These are phyloP conservation scores for Aspergillus taichungensis DNA, from an alignment of 495 filamentous ascomycete genomes.

Conservation along the genomic window DNA sequence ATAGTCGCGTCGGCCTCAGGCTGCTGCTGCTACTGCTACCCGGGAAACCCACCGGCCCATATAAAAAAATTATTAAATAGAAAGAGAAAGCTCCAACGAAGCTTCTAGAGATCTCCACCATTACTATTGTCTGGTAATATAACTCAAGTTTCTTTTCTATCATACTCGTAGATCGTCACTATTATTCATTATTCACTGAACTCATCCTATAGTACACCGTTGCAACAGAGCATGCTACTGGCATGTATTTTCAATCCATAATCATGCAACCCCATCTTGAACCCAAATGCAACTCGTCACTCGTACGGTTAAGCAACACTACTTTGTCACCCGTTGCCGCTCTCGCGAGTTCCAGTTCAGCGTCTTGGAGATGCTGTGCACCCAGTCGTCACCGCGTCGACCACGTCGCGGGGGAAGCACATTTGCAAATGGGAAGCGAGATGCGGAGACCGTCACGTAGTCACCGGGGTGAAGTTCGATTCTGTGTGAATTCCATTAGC, in stretches of 20 bases:
- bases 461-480: constrained; percentile 83
- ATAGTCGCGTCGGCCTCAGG: constrained; percentile 24
- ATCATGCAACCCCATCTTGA: too few relatives aligned
- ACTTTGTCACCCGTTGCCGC: constrained; percentile 55
- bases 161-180: not conserved
- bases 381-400: constrained; percentile 77
- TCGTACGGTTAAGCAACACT: constrained; percentile 1
- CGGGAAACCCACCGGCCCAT: constrained; percentile 20
- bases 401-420: constrained; percentile 59
- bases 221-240: too few relatives aligned
- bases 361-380: constrained; percentile 81
- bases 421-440: constrained; percentile 84
- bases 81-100: constrained; percentile 7
- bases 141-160: not conserved
- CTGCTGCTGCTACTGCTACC: constrained; percentile 12
- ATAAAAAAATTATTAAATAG: too few relatives aligned
- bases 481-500: too few relatives aligned
- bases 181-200: not conserved
- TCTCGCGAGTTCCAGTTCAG: constrained; percentile 87
- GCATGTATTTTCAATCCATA: too few relatives aligned
- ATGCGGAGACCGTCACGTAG: constrained; percentile 92
- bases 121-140: not conserved
- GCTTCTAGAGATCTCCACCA: constrained; percentile 19
- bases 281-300: too few relatives aligned
- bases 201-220: too few relatives aligned